Base-by-base conservation (phyloP, 805 yeast genomes). In the Starmerella gropengiesseri region DNA sequence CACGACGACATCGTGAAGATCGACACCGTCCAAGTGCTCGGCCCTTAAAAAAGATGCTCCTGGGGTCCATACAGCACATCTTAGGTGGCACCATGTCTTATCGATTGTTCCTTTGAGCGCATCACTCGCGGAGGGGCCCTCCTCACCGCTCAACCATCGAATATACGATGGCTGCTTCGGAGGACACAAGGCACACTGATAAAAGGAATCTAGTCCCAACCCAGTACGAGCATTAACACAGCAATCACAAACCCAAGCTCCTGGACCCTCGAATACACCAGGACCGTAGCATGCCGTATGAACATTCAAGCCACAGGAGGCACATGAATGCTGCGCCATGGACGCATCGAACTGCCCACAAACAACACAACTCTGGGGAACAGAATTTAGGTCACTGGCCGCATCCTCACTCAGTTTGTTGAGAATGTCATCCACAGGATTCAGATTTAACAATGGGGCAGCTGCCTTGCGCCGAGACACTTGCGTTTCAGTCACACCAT, bases 141-240 rank as follows among this genome's bases (percentile, higher is more conserved):
- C 30, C 18, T 19, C 30, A 5, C 53, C 52, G n/a, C 16, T 22
- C 8, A 50, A 47, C 47, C 52, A 44, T 9, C 47, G 41, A 23
- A 41, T 43, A 37, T 53, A 53, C 7, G 29, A 28, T 13, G 53
- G 39, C 6, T 45, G 25, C 8, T 43, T 30, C 9, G 45, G 43
- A 5, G 52, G 53, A 20, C 53, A 48, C 13, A 49, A 35, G 5
- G 21, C 32, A 19, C 54, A 50, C 19, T 42, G 41, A 21, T 50
- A 47, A 21, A 2, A 60, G 50, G 53, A 82, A 77, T 42, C 48
- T 18, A 22, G 19, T 4, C 31, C 20, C 14, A 26, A 16, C 2
- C 26, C 26, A 13, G 12, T 22, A 68, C 94, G 94, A 82, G 25
- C 80, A 78, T 54, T 89, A 57, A 17, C 82, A 65, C 31, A 78